Evolutionary conservation across 2,329 filamentous ascomycete species (phyloP).

Genomic region (Apiospora malaysiana): DNA sequence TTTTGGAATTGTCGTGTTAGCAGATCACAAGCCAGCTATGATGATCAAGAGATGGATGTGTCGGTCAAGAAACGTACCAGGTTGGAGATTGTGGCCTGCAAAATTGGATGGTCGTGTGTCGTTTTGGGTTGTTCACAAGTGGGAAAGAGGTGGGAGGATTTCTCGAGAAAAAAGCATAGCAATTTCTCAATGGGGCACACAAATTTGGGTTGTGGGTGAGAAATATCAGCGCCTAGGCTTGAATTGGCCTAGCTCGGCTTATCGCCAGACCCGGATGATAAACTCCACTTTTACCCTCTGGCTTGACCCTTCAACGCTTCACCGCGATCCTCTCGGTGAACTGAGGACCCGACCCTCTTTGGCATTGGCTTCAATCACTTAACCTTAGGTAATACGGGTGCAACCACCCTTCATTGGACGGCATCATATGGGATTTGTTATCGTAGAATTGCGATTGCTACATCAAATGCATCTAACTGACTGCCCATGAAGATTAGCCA

Average conservation of each 20-base stretch:
- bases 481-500: not conserved
- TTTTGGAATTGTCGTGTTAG: conserved; percentile 32
- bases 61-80: conserved; percentile 37
- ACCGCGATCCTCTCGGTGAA: not conserved
- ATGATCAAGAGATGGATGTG: conserved; percentile 13
- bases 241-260: conserved; percentile 5
- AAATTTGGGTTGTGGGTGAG: conserved; percentile 22
- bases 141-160: conserved; percentile 24
- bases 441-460: too few species aligned
- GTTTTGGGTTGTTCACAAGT: conserved; percentile 35
- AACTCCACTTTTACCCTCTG: not conserved
- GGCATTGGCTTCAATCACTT: not conserved
- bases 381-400: not conserved
- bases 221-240: conserved; percentile 13
- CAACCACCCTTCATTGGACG: too few species aligned
- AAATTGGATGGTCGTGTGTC: conserved; percentile 43
- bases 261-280: not conserved
- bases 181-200: conserved; percentile 31
- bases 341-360: not conserved
- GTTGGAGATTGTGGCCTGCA: conserved; percentile 43
- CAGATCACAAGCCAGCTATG: conserved; percentile 24
- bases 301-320: not conserved
- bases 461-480: too few species aligned
- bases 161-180: conserved; percentile 26
- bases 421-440: too few species aligned